Percentiles rank a stretch among this genome's conserved stretches.
Evolutionary conservation across 2,329 filamentous ascomycete genomes (phyloP).

Genomic region (Cryphonectria parasitica): DNA sequence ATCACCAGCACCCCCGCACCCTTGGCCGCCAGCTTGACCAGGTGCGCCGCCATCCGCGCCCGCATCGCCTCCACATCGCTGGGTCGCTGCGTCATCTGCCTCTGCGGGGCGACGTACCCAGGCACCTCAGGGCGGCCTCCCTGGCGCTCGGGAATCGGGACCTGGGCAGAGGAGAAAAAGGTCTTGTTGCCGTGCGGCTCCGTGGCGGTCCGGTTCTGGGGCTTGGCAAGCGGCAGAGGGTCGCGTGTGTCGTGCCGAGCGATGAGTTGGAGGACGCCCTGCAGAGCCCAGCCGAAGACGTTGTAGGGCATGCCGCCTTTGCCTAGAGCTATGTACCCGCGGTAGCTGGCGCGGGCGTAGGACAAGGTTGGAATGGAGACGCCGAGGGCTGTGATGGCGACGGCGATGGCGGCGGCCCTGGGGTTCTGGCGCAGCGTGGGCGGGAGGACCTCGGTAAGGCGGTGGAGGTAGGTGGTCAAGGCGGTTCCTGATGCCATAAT

Average conservation of each 20-base stretch:
- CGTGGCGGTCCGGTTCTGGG: constrained; percentile 32
- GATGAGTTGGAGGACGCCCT: constrained; percentile 40
- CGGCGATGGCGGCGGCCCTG: constrained; percentile 12
- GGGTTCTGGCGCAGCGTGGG: constrained; percentile 11
- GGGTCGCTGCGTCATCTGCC: constrained; percentile 39
- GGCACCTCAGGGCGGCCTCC: constrained; percentile 41
- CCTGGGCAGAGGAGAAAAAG: constrained; percentile 30
- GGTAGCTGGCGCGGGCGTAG: constrained; percentile 41
- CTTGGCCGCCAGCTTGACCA: constrained; percentile 32
- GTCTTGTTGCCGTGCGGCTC: constrained; percentile 33
- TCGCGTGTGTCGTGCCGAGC: constrained; percentile 40
- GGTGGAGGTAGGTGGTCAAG: constrained; percentile 18
- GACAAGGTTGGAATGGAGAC: constrained; percentile 28
- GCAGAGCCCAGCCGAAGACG: constrained; percentile 45
- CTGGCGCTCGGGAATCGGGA: constrained; percentile 29
- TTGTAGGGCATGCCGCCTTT: constrained; percentile 50
- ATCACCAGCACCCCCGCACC: constrained; percentile 34
- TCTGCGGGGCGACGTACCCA: constrained; percentile 43
- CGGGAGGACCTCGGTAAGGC: constrained; percentile 6
- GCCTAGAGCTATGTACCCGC: constrained; percentile 46
- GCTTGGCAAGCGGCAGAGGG: constrained; percentile 34
- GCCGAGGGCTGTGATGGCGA: constrained; percentile 20
- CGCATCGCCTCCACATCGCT: constrained; percentile 27
- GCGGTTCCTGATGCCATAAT: constrained; percentile 14
- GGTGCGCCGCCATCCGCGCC: constrained; percentile 34